Base-by-base conservation (phyloP, 2,329 filamentous ascomycete species). In the Rutstroemia sydowiana region DNA sequence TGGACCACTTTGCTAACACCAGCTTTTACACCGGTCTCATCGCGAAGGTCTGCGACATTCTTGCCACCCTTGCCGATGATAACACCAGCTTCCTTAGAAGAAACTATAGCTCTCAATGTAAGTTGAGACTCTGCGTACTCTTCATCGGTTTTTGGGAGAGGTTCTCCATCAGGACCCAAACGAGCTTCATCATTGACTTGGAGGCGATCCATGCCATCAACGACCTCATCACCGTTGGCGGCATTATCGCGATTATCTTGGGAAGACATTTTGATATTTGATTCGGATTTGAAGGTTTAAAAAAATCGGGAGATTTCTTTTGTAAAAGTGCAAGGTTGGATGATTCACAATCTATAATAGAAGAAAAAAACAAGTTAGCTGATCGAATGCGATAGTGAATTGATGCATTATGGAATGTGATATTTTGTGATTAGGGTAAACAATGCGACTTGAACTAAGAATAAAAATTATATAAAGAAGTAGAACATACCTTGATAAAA, bases 41-140 rank as follows among this genome's bases (percentile, higher is more conserved):
- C 92, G 67, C 93, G 86, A 57, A 98, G 79, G 66, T 97, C 92
- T 44, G 93, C 93, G 51, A 98, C 93, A 66, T 98, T 97, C 79
- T 97, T 95, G 68, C 93, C 93, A 53, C 86, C 90, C 75, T 98
- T 98, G 71, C 93, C 93, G 70, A 98, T 98, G 71, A 98, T 97
- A 65, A 98, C 90, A 67, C 93, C 93, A 55, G 93, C 93, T 73
- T 98, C 93, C 75, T 97, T 97, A 70, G 93, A 96, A 31, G 93
- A 96, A 61, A 98, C 93, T 68, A 98, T 96, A 63, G 93, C 93
- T 69, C 93, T 88, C 58, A 98, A 82, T 56, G 93, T 98, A 65
- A 98, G 78, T 72, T 95, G 88, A 48, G 91, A 84, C 69, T 90
- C 82, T 47, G 89, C 90, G 68, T 98, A 98, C 71, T 98, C 93